Percentiles rank a stretch among this genome's conserved stretches.
phyloP scores from a whole-genome alignment of 257 asterid species.

The Nicotiana benthamiana region DNA sequence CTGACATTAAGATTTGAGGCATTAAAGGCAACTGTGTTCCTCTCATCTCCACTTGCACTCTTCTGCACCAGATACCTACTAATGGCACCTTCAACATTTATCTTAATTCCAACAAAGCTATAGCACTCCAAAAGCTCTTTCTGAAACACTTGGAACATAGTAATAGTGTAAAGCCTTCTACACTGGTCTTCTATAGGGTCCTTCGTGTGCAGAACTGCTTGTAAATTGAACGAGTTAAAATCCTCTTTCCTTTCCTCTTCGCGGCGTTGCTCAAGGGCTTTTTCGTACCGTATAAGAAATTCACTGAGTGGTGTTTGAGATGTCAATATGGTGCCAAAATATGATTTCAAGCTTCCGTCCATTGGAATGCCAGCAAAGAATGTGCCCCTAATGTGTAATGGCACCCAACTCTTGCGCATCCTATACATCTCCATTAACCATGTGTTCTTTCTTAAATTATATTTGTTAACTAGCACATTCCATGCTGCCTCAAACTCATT shows the following conservation, averaged over 20 bases:
- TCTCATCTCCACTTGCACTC: conserved; percentile 68
- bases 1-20: conserved; percentile 68
- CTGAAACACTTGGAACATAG: conserved; percentile 80
- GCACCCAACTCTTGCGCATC: conserved; percentile 81
- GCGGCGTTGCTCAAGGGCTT: conserved; percentile 62
- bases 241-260: conserved; percentile 90
- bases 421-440: conserved; percentile 85
- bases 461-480: conserved; percentile 64
- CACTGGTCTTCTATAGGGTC: conserved; percentile 96
- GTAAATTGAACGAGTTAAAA: conserved; percentile 66
- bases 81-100: conserved; percentile 79
- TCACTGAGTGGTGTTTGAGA: conserved; percentile 57
- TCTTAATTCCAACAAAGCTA: conserved; percentile 68
- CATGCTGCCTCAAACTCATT: conserved; percentile 79
- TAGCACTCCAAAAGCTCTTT: conserved; percentile 89
- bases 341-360: conserved; percentile 69
- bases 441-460: conserved; percentile 44
- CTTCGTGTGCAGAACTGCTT: conserved; percentile 68
- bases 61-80: conserved; percentile 81
- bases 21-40: conserved; percentile 87
- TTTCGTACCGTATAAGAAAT: conserved; percentile 59
- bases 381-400: conserved; percentile 55
- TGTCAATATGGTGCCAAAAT: conserved; percentile 51
- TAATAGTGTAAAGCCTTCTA: conserved; percentile 66
- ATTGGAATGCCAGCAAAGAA: conserved; percentile 89